phyloP scores from a whole-genome alignment of 2,329 filamentous ascomycete genomes.

The Calonectria pauciramosa region DNA sequence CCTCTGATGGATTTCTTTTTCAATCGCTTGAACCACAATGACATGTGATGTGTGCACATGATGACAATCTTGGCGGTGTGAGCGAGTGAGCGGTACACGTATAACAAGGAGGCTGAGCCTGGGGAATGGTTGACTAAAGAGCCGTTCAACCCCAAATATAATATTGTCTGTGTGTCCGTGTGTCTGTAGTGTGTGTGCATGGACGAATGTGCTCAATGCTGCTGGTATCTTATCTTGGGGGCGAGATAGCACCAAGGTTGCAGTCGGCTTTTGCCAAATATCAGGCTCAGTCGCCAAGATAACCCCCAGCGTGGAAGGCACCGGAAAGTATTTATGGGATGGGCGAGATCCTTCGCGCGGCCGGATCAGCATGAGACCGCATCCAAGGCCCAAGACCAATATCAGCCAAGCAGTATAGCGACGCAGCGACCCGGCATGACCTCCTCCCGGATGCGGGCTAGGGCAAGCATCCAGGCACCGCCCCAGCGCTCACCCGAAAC shows the following conservation, averaged over 20 bases:
- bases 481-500: constrained; percentile 19
- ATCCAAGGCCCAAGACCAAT: neutral
- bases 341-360: neutral
- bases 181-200: too few species aligned
- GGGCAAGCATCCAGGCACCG: neutral
- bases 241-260: neutral
- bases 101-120: neutral
- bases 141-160: neutral
- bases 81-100: neutral
- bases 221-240: neutral
- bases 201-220: neutral
- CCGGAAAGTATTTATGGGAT: constrained; percentile 18
- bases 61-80: neutral
- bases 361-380: neutral
- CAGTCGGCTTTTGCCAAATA: neutral
- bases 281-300: too few species aligned
- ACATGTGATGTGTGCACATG: neutral
- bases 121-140: neutral
- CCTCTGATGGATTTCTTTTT: constrained; percentile 26
- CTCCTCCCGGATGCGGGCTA: neutral
- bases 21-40: neutral
- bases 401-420: neutral
- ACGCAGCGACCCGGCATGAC: neutral
- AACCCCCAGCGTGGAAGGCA: neutral
- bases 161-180: neutral